Evolutionary conservation across 2,329 filamentous ascomycete genomes (phyloP).

Genomic region (Tolypocladium ophioglossoides): DNA sequence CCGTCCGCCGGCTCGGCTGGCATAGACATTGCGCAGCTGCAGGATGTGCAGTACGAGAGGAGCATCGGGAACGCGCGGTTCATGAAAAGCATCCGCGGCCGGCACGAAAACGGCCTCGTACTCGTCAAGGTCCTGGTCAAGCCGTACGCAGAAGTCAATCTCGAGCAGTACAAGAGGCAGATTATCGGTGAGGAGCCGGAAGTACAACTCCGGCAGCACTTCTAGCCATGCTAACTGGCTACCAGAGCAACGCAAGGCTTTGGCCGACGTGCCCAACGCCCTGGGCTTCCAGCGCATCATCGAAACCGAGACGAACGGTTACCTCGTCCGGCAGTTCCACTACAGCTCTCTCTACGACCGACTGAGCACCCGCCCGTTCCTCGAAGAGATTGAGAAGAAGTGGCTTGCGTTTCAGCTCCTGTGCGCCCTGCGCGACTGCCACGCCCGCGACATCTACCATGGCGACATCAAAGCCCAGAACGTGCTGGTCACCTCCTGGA

Average conservation of each 20-base stretch:
- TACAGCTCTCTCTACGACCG: constrained; percentile 97
- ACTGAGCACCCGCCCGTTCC: constrained; percentile 87
- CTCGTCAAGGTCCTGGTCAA: constrained; percentile 94
- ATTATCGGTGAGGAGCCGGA: constrained; percentile 53
- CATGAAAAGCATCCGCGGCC: constrained; percentile 90
- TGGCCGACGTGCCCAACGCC: constrained; percentile 82
- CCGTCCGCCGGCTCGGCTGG: constrained; percentile 85
- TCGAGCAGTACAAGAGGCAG: constrained; percentile 67
- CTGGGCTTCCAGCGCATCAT: constrained; percentile 82
- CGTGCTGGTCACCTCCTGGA: constrained; percentile 94
- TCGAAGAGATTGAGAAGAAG: constrained; percentile 97
- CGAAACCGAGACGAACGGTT: constrained; percentile 85
- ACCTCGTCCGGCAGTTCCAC: constrained; percentile 87
- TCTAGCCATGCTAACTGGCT: neutral
- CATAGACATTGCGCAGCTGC: constrained; percentile 87
- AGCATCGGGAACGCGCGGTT: constrained; percentile 86
- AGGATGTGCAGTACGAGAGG: constrained; percentile 85
- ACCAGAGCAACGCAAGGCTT: constrained; percentile 64
- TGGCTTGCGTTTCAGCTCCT: constrained; percentile 96
- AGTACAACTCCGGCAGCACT: neutral
- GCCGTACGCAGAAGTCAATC: constrained; percentile 70
- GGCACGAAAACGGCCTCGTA: constrained; percentile 82
- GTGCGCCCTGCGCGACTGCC: constrained; percentile 85
- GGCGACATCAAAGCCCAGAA: constrained; percentile 99
- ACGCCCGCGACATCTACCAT: constrained; percentile 80